These are phyloP conservation scores for Geoglossum glabrum DNA, from an alignment of 495 filamentous ascomycete genomes.

Conservation along the genomic window DNA sequence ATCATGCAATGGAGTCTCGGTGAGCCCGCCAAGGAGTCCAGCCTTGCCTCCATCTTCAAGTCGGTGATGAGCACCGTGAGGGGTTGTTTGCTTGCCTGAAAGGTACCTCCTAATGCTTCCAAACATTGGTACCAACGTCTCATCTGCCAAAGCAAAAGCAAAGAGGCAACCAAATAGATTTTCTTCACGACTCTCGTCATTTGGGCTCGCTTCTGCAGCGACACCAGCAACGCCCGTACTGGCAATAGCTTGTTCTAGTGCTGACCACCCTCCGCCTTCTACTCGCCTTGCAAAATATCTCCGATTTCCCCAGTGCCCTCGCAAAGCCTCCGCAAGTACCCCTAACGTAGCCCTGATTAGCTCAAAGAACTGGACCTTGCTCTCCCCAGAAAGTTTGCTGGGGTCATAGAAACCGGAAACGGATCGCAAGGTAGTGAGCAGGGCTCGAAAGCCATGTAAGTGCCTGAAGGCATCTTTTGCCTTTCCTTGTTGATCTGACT, in stretches of 20 bases:
- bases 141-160: constrained; percentile 62
- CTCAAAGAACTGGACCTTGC: constrained; percentile 41
- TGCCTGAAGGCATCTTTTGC: constrained; percentile 68
- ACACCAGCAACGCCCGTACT: constrained; percentile 35
- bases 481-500: constrained; percentile 23
- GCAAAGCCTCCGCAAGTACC: constrained; percentile 55
- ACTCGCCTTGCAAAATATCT: constrained; percentile 63
- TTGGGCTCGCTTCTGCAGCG: constrained; percentile 19
- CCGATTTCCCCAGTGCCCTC: constrained; percentile 66
- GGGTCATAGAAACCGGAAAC: constrained; percentile 55
- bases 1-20: not conserved
- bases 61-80: not conserved
- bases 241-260: constrained; percentile 48
- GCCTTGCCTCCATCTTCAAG: not conserved
- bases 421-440: constrained; percentile 45
- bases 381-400: constrained; percentile 32
- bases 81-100: not conserved
- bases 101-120: constrained; percentile 2
- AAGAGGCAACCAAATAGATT: constrained; percentile 74
- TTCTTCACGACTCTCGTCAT: constrained; percentile 40
- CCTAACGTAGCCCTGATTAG: constrained; percentile 49
- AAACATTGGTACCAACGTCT: constrained; percentile 32
- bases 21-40: not conserved
- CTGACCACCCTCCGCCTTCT: constrained; percentile 53
- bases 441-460: constrained; percentile 54